Evolutionary conservation across 805 yeast species (phyloP).

Genomic region (Schwanniomyces pseudopolymorphus): DNA sequence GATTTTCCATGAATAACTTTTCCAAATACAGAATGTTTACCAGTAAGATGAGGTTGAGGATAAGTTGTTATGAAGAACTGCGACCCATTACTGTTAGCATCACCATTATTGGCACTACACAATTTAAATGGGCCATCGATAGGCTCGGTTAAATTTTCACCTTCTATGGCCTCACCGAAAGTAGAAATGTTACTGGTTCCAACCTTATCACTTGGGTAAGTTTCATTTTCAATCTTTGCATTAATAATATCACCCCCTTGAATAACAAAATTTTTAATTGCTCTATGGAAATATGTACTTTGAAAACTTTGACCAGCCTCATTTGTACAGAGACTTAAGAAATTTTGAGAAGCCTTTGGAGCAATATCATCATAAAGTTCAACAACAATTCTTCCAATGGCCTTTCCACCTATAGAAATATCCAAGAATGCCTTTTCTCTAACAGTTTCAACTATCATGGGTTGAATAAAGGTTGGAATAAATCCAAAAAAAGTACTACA

Average conservation of each 20-base stretch:
- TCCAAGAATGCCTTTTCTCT: conserved; percentile 49
- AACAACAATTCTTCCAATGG: conserved; percentile 60
- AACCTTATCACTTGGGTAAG: conserved; percentile 22
- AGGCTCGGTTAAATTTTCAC: conserved; percentile 53
- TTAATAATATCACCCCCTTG: conserved; percentile 63
- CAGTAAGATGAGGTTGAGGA: conserved; percentile 70
- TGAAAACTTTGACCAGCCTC: conserved; percentile 31
- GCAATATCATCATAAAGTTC: conserved; percentile 52
- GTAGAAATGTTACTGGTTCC: conserved; percentile 37
- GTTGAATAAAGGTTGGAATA: not conserved
- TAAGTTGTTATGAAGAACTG: conserved; percentile 73
- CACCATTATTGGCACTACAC: conserved; percentile 66
- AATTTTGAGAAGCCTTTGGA: conserved; percentile 56
- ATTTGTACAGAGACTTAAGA: conserved; percentile 42
- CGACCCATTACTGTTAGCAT: conserved; percentile 50
- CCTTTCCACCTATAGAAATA: conserved; percentile 40
- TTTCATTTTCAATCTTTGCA: conserved; percentile 21
- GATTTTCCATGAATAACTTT: conserved; percentile 65
- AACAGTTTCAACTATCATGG: conserved; percentile 33
- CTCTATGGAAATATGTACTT: conserved; percentile 56
- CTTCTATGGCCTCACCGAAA: conserved; percentile 40
- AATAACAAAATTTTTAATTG: conserved; percentile 66
- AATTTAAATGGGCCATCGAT: conserved; percentile 49
- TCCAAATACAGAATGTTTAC: conserved; percentile 80
- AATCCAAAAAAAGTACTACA: not conserved